phyloP scores from a whole-genome alignment of 129 eudicot genomes.

The Kitagawia praeruptora region DNA sequence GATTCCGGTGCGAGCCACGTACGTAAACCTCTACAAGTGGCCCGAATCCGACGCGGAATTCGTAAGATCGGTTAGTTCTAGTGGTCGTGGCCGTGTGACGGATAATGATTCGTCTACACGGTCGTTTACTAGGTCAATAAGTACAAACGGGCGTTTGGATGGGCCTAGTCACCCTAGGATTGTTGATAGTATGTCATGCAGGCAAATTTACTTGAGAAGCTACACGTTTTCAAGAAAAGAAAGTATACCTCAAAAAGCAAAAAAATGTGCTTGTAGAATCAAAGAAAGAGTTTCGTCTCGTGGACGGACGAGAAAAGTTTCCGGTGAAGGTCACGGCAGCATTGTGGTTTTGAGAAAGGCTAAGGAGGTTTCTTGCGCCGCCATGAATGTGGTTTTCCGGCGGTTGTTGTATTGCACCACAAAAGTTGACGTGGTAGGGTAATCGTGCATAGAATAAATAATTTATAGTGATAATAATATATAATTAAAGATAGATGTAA shows the following conservation, averaged over 20 bases:
- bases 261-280: conserved; percentile 43
- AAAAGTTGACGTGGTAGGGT: conserved; percentile 65
- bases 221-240: conserved; percentile 83
- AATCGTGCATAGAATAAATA: background rate
- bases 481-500: background rate
- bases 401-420: conserved; percentile 73
- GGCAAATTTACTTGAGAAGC: conserved; percentile 76
- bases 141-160: conserved; percentile 25
- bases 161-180: conserved; percentile 36
- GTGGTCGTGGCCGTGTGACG: conserved; percentile 19
- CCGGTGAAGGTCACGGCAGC: conserved; percentile 21
- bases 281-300: conserved; percentile 27
- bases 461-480: background rate
- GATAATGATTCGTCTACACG: background rate
- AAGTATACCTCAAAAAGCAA: conserved; percentile 40
- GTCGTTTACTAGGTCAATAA: conserved; percentile 53
- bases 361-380: conserved; percentile 47
- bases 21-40: conserved; percentile 80
- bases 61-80: conserved; percentile 57
- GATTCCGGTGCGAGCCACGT: conserved; percentile 65
- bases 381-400: conserved; percentile 50
- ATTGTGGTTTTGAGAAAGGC: conserved; percentile 37
- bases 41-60: conserved; percentile 86
- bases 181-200: conserved; percentile 77
- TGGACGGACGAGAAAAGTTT: conserved; percentile 17